A percentile compares a stretch with the other conserved stretches of the same genome.
These are phyloP conservation scores for Proliferodiscus dingleyae DNA, from an alignment of 2,329 filamentous ascomycete genomes.

Conservation along the genomic window DNA sequence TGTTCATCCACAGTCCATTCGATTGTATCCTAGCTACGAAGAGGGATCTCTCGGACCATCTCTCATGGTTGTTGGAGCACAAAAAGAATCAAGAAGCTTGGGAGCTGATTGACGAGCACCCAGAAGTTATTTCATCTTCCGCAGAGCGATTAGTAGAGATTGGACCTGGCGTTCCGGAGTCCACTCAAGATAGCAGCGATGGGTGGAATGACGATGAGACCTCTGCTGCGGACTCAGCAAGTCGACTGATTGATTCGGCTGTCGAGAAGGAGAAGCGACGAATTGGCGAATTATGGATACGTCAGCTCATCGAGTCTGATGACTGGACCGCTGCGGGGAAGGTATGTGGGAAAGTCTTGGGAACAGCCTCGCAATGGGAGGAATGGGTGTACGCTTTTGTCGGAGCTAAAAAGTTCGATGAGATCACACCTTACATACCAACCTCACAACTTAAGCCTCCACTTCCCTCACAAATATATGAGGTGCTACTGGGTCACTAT, in stretches of 20 bases:
- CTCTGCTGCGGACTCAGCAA: conserved; percentile 57
- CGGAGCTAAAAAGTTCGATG: conserved; percentile 78
- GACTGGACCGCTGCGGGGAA: conserved; percentile 76
- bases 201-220: conserved; percentile 73
- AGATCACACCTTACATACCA: conserved; percentile 82
- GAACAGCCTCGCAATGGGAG: conserved; percentile 79
- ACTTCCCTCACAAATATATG: conserved; percentile 77
- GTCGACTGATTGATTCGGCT: conserved; percentile 54
- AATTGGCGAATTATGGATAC: conserved; percentile 90
- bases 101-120: conserved; percentile 83
- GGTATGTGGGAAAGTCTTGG: conserved; percentile 77
- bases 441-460: conserved; percentile 71
- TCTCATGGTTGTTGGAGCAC: conserved; percentile 79
- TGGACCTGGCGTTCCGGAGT: conserved; percentile 38
- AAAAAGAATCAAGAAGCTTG: conserved; percentile 80
- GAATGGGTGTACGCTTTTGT: conserved; percentile 94
- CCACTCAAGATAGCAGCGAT: conserved; percentile 35
- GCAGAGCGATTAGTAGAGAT: conserved; percentile 38
- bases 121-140: conserved; percentile 56
- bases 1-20: conserved; percentile 94
- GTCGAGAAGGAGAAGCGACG: conserved; percentile 83
- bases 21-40: conserved; percentile 93
- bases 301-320: conserved; percentile 69
- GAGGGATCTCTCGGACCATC: conserved; percentile 77
- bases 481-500: conserved; percentile 85